phyloP scores from a whole-genome alignment of 108 stramenopile species.

The Cyclotella distinguenda region DNA sequence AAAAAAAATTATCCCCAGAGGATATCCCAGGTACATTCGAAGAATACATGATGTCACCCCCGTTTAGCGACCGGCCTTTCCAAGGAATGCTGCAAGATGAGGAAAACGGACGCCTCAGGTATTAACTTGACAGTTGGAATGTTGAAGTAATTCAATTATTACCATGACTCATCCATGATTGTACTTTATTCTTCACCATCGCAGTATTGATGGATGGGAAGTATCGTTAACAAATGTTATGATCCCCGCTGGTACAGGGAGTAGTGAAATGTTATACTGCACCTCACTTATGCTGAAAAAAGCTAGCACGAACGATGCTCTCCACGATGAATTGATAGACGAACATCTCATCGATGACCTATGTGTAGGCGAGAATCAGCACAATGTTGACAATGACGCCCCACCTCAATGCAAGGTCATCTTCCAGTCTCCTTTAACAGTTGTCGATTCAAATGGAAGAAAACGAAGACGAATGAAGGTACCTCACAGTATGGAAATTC shows the following conservation, averaged over 20 bases:
- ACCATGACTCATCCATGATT: conserved; percentile 5
- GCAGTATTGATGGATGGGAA: conserved; percentile 76
- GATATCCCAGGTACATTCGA: conserved; percentile 69
- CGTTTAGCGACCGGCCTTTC: conserved; percentile 51
- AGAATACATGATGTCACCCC: conserved; percentile 66
- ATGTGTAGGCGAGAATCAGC: conserved; percentile 16
- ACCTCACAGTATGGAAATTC: conserved; percentile 33
- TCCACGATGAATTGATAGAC: not conserved
- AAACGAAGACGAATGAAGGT: conserved; percentile 49
- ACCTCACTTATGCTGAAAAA: conserved; percentile 71
- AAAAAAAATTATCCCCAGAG: conserved; percentile 16
- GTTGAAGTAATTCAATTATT: not conserved
- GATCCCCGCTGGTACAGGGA: conserved; percentile 56
- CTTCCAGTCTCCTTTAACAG: conserved; percentile 48
- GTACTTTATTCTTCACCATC: conserved; percentile 2
- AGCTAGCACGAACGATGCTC: not conserved
- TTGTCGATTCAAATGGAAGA: conserved; percentile 17
- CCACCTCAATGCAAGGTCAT: not conserved
- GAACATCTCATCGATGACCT: conserved; percentile 11
- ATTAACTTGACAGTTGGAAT: too few relatives aligned
- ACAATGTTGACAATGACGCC: not conserved
- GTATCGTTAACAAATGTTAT: conserved; percentile 71
- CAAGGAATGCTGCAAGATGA: conserved; percentile 16
- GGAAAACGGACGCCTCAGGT: conserved; percentile 25
- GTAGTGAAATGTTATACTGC: conserved; percentile 62